Percentiles rank a stretch among this genome's conserved stretches.
These are phyloP conservation scores for Colletotrichum incanum DNA, from an alignment of 2,329 filamentous ascomycete genomes.

Conservation along the genomic window DNA sequence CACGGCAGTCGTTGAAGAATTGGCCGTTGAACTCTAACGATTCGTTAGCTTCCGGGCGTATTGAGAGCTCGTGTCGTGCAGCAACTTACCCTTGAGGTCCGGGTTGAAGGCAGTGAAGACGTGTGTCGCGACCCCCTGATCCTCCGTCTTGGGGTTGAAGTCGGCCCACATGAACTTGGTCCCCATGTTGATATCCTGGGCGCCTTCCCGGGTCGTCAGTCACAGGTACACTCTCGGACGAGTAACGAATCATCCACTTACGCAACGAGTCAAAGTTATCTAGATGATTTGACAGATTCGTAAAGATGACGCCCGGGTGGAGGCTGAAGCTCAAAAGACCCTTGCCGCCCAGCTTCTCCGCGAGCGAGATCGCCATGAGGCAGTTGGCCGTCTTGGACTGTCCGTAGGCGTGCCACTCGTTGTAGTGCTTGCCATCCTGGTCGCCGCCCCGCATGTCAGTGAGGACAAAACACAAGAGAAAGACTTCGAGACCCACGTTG, in stretches of 20 bases:
- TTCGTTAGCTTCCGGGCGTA: not conserved
- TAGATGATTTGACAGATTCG: slow-evolving; percentile 43
- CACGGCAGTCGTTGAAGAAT: slow-evolving; percentile 50
- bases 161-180: slow-evolving; percentile 43
- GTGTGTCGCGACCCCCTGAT: slow-evolving; percentile 51
- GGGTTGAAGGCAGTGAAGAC: slow-evolving; percentile 54
- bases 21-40: slow-evolving; percentile 46
- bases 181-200: slow-evolving; percentile 46
- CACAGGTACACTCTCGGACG: rapidly evolving
- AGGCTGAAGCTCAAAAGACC: slow-evolving; percentile 53
- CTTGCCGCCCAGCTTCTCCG: slow-evolving; percentile 50
- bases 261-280: slow-evolving; percentile 25
- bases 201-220: slow-evolving; percentile 41
- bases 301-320: slow-evolving; percentile 52
- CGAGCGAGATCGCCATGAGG: slow-evolving; percentile 51
- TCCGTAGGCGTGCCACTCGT: slow-evolving; percentile 48
- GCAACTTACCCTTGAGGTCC: not conserved
- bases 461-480: too few relatives aligned
- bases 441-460: not conserved
- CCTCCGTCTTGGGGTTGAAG: slow-evolving; percentile 47
- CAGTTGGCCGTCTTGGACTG: slow-evolving; percentile 50
- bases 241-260: not conserved
- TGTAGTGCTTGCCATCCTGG: slow-evolving; percentile 44
- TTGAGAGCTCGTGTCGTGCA: not conserved
- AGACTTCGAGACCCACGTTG: slow-evolving; percentile 47